Percentiles rank a stretch among this genome's conserved stretches.
Evolutionary conservation across 768 basidiomycete species (phyloP).

Genomic region (Xerocomus brunneocitrinus): DNA sequence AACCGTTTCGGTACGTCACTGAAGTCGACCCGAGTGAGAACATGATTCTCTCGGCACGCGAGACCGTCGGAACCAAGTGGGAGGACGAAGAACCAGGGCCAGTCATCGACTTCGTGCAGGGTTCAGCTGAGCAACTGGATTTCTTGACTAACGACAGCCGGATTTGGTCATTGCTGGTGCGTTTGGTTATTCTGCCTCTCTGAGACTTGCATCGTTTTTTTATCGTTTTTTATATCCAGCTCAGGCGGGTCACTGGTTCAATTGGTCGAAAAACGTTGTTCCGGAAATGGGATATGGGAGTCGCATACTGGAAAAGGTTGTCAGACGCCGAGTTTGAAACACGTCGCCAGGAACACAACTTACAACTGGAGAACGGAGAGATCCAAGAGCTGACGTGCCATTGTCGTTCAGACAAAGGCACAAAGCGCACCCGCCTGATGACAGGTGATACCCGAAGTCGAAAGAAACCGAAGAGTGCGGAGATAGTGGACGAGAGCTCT

Average conservation of each 20-base stretch:
- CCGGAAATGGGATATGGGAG: too few species aligned
- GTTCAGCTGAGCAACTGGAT: background rate
- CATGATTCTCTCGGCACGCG: conserved; percentile 60
- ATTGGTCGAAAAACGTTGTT: conserved; percentile 9
- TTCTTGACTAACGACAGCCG: background rate
- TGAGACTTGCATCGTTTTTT: background rate
- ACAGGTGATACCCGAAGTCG: too few species aligned
- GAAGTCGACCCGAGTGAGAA: conserved; percentile 71
- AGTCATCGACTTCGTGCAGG: background rate
- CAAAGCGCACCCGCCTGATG: too few species aligned
- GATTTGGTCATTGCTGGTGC: background rate
- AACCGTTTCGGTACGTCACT: conserved; percentile 45
- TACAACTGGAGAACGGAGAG: too few species aligned
- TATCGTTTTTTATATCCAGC: background rate
- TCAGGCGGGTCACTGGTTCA: background rate
- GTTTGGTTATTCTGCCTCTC: background rate
- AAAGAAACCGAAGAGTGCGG: too few species aligned
- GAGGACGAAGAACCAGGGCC: background rate
- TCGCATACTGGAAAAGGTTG: too few species aligned
- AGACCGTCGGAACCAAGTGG: background rate
- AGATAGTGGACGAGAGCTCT: too few species aligned
- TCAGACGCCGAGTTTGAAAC: too few species aligned
- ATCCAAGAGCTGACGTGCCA: too few species aligned
- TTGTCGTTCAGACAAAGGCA: too few species aligned
- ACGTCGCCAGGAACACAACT: too few species aligned